phyloP scores from a whole-genome alignment of 768 basidiomycete species.

The Tricholoma flavovirens region DNA sequence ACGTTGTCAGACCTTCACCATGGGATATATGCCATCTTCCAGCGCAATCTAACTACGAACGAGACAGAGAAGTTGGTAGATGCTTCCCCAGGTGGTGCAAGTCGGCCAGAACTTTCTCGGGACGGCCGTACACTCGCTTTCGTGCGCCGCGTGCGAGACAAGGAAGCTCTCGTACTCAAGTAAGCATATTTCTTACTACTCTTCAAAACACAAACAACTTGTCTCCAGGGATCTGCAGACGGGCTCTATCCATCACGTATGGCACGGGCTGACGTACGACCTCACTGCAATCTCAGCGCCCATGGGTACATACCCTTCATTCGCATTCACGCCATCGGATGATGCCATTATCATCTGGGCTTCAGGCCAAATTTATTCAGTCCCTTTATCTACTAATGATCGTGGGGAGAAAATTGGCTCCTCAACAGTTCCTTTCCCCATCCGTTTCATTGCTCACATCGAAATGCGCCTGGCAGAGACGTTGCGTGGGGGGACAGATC shows the following conservation, averaged over 20 bases:
- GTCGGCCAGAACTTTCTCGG: constrained; percentile 61
- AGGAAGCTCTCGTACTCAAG: constrained; percentile 69
- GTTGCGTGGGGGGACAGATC: constrained; percentile 38
- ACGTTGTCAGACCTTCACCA: constrained; percentile 51
- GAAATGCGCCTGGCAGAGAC: constrained; percentile 64
- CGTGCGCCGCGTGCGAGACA: constrained; percentile 67
- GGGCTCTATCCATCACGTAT: constrained; percentile 58
- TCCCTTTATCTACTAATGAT: constrained; percentile 49
- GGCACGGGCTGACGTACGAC: constrained; percentile 69
- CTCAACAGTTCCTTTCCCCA: constrained; percentile 35
- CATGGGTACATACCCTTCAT: constrained; percentile 78
- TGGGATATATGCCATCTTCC: constrained; percentile 69
- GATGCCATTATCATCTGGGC: constrained; percentile 69
- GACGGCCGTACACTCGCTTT: constrained; percentile 69
- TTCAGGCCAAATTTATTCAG: constrained; percentile 58
- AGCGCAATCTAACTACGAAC: constrained; percentile 55
- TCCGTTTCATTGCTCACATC: constrained; percentile 59
- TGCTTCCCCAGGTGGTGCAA: constrained; percentile 65
- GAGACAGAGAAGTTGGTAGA: constrained; percentile 47
- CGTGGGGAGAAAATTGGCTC: constrained; percentile 46
- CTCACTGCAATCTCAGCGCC: constrained; percentile 59
- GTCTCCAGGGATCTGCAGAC: constrained; percentile 53
- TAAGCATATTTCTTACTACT: constrained; percentile 23
- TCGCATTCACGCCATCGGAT: constrained; percentile 58
- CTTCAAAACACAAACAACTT: not conserved